These are phyloP conservation scores for Clarkia xantiana DNA, from an alignment of 345 rosid species.

Conservation along the genomic window DNA sequence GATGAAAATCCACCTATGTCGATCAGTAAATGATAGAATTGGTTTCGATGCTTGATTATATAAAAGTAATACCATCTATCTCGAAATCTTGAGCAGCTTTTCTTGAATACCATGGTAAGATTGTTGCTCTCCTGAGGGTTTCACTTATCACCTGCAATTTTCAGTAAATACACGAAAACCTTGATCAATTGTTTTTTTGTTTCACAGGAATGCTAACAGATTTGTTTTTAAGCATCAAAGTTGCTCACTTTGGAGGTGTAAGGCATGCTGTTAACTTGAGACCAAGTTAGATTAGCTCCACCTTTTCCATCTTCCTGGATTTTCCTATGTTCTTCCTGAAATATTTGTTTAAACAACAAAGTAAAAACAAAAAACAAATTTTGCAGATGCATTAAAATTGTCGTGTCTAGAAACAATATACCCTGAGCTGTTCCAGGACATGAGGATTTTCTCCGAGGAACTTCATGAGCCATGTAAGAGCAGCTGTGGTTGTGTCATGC, in stretches of 20 bases:
- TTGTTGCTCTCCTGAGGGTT: slow-evolving; percentile 47
- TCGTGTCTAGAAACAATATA: slow-evolving; percentile 6
- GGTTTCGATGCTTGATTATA: slow-evolving; percentile 19
- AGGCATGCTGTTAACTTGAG: slow-evolving; percentile 47
- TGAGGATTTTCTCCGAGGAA: slow-evolving; percentile 41
- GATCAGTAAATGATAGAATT: too few species aligned
- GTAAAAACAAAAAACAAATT: not conserved
- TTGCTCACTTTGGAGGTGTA: slow-evolving; percentile 36
- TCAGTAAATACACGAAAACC: too few species aligned
- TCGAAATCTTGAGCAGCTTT: slow-evolving; percentile 55
- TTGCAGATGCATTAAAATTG: not conserved
- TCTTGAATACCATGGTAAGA: slow-evolving; percentile 53
- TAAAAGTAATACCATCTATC: slow-evolving; percentile 32
- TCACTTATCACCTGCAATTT: slow-evolving; percentile 37
- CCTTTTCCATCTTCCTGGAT: slow-evolving; percentile 25
- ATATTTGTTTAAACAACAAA: not conserved
- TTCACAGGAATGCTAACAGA: too few species aligned
- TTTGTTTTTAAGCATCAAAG: too few species aligned
- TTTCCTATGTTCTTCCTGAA: slow-evolving; percentile 39
- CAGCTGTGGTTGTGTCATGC: slow-evolving; percentile 60
- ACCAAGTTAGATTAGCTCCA: slow-evolving; percentile 30
- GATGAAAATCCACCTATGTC: slow-evolving; percentile 11
- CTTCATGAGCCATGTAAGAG: slow-evolving; percentile 47
- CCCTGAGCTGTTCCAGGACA: slow-evolving; percentile 38
- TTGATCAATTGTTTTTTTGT: too few species aligned